Base-by-base conservation (phyloP, 2,329 filamentous ascomycete genomes). In the Hymenoscyphus fraxineus region DNA sequence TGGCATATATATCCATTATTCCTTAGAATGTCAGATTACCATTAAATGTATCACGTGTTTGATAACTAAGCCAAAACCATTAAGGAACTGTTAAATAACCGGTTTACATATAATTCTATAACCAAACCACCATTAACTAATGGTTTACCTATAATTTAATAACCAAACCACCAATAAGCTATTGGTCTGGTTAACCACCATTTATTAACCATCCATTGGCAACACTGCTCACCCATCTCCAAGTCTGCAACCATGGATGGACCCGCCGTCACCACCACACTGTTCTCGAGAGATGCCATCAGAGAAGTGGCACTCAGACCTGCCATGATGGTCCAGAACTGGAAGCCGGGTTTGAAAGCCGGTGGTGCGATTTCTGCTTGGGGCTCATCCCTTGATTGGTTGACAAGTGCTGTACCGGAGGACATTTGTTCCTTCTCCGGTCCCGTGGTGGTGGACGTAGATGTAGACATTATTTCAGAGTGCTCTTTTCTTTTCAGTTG, bases 271-370 rank as follows among this genome's bases (percentile, higher is more conserved):
- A 47, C 40, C 4, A 60, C 58, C 10, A 60, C 58, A n/a, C 19
- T 60, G 15, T 60, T 60, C 58, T 60, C 58, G 2, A 60, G 40
- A 15, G 58, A 41, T 39, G 32, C 38, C 35, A 41, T 38, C 19
- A 59, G n/a, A 6, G 32, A 38, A 19, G 19, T 38, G 15, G 40
- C 57, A n/a, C 57, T 6, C 31, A 40, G 19, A 2, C 27, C 38
- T 22, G 16, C 32, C n/a, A 59, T 39, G 13, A 59, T 40, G 19
- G 57, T 16, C 35, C 6, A 47, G 44, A 47, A 47, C 9, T 22
- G 16, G 2, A 22, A 19, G 1, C 44, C 41, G n/a, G 15, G 41
- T 9, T 47, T 47, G 7, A 47, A n/a, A n/a, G 41, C 6, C 6
- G 41, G 35, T 35, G 35, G 6, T 35, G 35, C 35, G 4, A 35